Evolutionary conservation across 441 rosid species (phyloP), one percentile per base, ranked within the genome.

Genomic region (Daphne laureola): DNA sequence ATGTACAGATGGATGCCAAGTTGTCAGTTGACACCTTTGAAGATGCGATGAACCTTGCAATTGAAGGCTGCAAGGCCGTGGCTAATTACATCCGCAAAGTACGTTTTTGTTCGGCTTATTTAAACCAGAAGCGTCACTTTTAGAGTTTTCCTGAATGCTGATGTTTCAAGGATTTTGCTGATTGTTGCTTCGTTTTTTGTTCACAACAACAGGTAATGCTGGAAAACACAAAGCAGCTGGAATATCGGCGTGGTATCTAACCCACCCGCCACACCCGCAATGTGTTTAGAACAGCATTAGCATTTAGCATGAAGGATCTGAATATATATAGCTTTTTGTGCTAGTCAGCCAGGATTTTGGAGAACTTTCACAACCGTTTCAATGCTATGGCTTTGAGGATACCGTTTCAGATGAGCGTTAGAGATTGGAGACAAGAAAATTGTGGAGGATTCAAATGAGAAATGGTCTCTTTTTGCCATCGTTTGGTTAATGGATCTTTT

Each of bases 61-160:
- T 60, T 14, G 89, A 84, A 71, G 97, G 98, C 59, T 92, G 98
- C 77, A 89, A 78, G 65, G 96, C 90, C n/a, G 67, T 89, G 46
- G 89, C 98, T 44, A 83, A 60, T 56, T 75, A 84, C 69, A 72
- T 92, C 48, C 72, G 83, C 50, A 84, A 83, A 70, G 98, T 84
- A 72, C 50, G 57, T 17, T 3, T 45, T 41, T 16, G 14, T 46
- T 48, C 43, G 17, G 18, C 16, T 12, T 46, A 5, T 53, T 16
- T 52, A 14, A 51, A 21, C 25, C 25, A 21, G 25, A 21, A 21
- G 62, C 16, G 48, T 18, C 46, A 1, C 25, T 54, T 43, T 43
- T 44, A 41, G 41, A 4, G 13, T 1, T 17, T 62, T 21, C 36
- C 6, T 14, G 15, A 23, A 17, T 9, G 6, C 41, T 53, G 15